Base-by-base conservation (phyloP, 768 basidiomycete genomes). In the Podaxis rugospora region DNA sequence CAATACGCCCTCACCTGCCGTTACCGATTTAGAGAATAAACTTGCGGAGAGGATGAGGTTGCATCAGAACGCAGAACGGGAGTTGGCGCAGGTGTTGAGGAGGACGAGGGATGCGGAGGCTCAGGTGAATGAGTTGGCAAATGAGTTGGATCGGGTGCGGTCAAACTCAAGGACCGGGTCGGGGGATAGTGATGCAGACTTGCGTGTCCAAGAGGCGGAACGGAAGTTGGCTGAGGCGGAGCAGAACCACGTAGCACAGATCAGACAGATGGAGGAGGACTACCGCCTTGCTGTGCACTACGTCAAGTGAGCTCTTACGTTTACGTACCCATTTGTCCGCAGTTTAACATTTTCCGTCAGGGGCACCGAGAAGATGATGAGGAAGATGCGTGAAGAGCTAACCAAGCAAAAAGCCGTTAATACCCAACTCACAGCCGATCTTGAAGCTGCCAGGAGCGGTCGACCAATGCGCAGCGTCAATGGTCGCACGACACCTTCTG, bases 331-430 rank as follows among this genome's bases (percentile, higher is more conserved):
- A 11, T 23, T 9, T 9, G 21, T 49, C 13, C 47, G 21, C 7
- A 25, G 21, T 55, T 59, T 68, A 35, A 67, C 58, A 62, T 27
- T 28, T 65, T 36, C 63, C 63, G 62, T 23, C 69, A 94, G 92
- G 82, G 93, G 93, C 49, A 98, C 95, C 1, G 97, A 98, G 74
- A 97, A 95, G 76, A 94, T 98, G 87, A 90, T 98, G 80, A 87
- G 94, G 66, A 86, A 90, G 66, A 93, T 98, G 89, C 92, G 94
- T 73, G 96, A 95, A 59, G 97, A 98, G 69, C 76, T 98, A 60
- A 90, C 84, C 65, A 95, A 91, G 76, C 92, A 96, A 74, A 98
- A 97, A 76, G 80, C 80, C 51, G 74, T 87, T 49, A 95, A 94
- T 69, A 78, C 86, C 47, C 78, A 81, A 59, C 84, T 98, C 27